Conservation (phyloP, 2,329 filamentous ascomycete genomes). For the Pyrenochaeta sp. region DNA sequence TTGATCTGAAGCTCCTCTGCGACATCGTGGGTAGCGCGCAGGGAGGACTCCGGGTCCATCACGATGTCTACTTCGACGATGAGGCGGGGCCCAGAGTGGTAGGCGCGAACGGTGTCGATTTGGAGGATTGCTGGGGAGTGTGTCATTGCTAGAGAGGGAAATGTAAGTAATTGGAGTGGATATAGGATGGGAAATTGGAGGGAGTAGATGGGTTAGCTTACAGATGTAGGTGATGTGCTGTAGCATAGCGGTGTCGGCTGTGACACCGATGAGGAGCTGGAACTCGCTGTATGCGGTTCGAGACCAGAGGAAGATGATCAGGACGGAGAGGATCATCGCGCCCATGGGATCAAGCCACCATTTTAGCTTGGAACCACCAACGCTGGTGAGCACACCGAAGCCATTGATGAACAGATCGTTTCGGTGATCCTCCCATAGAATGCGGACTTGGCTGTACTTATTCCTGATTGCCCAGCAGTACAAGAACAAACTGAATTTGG, state of each 20-base stretch:
- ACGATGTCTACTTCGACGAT: constrained; percentile 94
- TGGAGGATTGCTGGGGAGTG: constrained; percentile 81
- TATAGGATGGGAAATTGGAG: not conserved
- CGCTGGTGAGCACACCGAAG: constrained; percentile 87
- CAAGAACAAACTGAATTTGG: constrained; percentile 83
- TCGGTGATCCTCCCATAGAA: constrained; percentile 95
- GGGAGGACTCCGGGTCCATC: constrained; percentile 78
- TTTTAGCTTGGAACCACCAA: constrained; percentile 85
- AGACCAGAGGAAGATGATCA: constrained; percentile 84
- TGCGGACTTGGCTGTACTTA: constrained; percentile 89
- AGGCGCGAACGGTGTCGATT: constrained; percentile 95
- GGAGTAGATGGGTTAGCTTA: constrained; percentile 38
- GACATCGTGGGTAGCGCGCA: constrained; percentile 87
- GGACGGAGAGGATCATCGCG: constrained; percentile 79
- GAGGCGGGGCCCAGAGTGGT: constrained; percentile 86
- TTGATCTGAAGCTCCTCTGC: constrained; percentile 95
- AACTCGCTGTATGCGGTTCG: constrained; percentile 89
- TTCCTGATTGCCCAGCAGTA: constrained; percentile 94
- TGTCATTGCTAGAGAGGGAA: constrained; percentile 70
- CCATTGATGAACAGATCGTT: constrained; percentile 98
- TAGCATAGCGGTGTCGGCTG: constrained; percentile 83
- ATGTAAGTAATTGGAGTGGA: not conserved
- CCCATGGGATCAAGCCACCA: constrained; percentile 98
- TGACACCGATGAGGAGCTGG: constrained; percentile 87
- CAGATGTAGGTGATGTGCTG: constrained; percentile 96